Evolutionary conservation across 495 filamentous ascomycete species (phyloP).

Genomic region (Extremus antarcticus): DNA sequence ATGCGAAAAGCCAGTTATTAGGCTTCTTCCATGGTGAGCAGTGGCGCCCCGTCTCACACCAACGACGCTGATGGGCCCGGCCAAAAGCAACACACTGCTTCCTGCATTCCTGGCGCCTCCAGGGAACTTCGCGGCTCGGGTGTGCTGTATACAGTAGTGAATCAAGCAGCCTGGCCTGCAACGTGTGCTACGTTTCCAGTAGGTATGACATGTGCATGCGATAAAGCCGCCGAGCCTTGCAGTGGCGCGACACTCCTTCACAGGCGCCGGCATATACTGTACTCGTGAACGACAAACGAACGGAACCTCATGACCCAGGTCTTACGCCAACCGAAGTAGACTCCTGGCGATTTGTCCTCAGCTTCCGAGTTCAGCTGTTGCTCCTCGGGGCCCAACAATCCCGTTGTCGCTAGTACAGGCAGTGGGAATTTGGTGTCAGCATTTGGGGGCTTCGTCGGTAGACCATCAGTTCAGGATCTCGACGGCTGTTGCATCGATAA

Average conservation of each 20-base stretch:
- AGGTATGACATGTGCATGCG: neutral
- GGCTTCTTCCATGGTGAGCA: neutral
- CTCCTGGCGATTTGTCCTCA: neutral
- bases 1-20: neutral
- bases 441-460: neutral
- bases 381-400: neutral
- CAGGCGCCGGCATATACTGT: neutral
- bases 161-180: no score
- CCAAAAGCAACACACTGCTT: neutral
- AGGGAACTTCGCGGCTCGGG: neutral
- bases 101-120: neutral
- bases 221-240: neutral
- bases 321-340: neutral
- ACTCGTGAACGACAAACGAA: neutral
- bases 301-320: neutral
- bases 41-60: neutral
- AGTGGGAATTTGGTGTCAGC: neutral
- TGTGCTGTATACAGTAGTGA: neutral
- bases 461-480: neutral
- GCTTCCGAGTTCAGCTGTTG: neutral
- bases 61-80: neutral
- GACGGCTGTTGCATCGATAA: neutral
- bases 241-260: neutral
- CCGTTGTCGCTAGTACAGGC: neutral
- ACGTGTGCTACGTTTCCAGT: neutral